Conservation (phyloP, 306 rosid species). For the Cyamopsis tetragonoloba region DNA sequence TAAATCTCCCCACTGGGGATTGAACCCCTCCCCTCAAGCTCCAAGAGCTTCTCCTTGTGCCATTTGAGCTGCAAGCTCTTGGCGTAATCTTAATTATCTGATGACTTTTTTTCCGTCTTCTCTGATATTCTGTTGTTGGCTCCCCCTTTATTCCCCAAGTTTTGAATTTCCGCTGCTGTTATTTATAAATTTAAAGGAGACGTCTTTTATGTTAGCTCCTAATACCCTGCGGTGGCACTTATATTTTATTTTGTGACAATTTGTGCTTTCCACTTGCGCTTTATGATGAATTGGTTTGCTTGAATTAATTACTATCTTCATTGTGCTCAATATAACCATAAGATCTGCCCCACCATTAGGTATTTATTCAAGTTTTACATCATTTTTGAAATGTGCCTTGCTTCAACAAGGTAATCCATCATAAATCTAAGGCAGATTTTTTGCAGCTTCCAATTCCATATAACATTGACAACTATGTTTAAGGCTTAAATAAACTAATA, state of each 20-base stretch:
- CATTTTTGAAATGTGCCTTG: background rate
- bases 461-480: background rate
- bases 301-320: background rate
- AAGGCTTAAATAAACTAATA: no score
- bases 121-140: background rate
- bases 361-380: background rate
- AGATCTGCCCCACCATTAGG: background rate
- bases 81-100: no score
- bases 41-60: no score
- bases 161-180: background rate
- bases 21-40: no score
- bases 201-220: background rate
- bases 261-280: background rate
- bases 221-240: background rate
- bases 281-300: background rate
- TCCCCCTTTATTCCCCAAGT: background rate
- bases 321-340: background rate
- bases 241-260: background rate
- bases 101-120: background rate
- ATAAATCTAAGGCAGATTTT: background rate
- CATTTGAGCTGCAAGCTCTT: no score
- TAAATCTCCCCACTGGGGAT: no score
- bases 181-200: background rate
- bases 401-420: background rate
- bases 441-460: background rate